These are phyloP conservation scores for Trichoderma arundinaceum DNA, from an alignment of 2,329 filamentous ascomycete genomes.

Conservation along the genomic window DNA sequence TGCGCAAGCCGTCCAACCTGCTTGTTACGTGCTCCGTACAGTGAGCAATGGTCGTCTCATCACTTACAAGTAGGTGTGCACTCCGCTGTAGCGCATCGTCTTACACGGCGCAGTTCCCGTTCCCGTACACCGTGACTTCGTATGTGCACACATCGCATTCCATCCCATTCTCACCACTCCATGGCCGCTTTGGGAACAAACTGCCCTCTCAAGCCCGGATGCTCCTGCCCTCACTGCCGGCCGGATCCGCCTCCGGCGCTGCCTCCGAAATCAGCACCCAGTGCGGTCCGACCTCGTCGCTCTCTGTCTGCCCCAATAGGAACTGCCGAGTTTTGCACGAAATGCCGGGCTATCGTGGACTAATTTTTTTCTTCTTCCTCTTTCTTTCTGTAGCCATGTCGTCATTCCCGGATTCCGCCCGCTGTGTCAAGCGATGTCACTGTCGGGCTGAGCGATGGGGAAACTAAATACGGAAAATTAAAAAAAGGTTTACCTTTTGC, in stretches of 20 bases:
- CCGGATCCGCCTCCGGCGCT: slow-evolving; percentile 10
- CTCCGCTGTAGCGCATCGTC: too few species aligned
- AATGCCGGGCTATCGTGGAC: slow-evolving; percentile 1
- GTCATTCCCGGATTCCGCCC: slow-evolving; percentile 3
- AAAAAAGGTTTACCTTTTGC: too few species aligned
- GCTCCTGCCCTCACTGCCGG: slow-evolving; percentile 1
- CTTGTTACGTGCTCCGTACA: not conserved
- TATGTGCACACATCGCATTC: not conserved
- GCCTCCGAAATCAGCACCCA: slow-evolving; percentile 16
- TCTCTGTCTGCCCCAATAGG: slow-evolving; percentile 4
- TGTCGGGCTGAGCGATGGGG: not conserved
- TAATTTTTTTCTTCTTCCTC: not conserved
- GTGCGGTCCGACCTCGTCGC: not conserved
- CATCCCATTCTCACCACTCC: not conserved
- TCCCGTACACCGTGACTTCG: too few species aligned
- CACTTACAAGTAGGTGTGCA: too few species aligned
- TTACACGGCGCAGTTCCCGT: too few species aligned
- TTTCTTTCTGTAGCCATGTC: not conserved
- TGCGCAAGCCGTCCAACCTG: too few species aligned
- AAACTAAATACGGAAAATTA: not conserved
- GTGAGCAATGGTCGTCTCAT: not conserved
- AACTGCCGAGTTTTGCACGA: slow-evolving; percentile 13
- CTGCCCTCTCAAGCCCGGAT: not conserved
- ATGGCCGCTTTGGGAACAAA: slow-evolving; percentile 2
- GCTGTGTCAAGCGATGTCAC: not conserved